phyloP scores from a whole-genome alignment of 1,139 yeast genomes.

The Yamadazyma songkhlaensis region DNA sequence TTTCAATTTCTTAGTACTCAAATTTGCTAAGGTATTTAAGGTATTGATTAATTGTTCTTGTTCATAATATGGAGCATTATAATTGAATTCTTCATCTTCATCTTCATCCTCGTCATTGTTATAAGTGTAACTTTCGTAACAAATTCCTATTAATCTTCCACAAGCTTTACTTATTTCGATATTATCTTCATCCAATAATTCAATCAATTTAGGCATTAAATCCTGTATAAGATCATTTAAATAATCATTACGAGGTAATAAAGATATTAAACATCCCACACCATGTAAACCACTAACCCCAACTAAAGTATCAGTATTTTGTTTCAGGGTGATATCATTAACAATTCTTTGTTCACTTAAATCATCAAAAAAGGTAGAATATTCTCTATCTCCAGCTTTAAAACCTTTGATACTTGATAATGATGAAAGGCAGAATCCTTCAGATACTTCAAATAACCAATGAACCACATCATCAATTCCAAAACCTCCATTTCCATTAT shows the following conservation, averaged over 20 bases:
- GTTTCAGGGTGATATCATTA: conserved; percentile 31
- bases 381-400: conserved; percentile 42
- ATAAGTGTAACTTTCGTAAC: conserved; percentile 58
- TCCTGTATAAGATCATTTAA: conserved; percentile 43
- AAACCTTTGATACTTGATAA: conserved; percentile 30
- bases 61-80: conserved; percentile 58
- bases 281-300: conserved; percentile 49
- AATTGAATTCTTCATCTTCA: conserved; percentile 41
- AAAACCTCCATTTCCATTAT: conserved; percentile 48
- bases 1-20: conserved; percentile 54
- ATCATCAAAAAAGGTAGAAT: conserved; percentile 40
- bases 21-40: conserved; percentile 46
- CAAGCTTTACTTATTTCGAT: conserved; percentile 49
- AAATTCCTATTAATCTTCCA: conserved; percentile 59
- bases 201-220: conserved; percentile 35
- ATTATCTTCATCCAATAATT: conserved; percentile 43
- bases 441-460: conserved; percentile 45
- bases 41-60: conserved; percentile 47
- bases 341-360: conserved; percentile 38
- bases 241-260: conserved; percentile 37
- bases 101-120: conserved; percentile 30
- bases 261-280: conserved; percentile 43
- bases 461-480: conserved; percentile 46
- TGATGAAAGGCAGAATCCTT: conserved; percentile 41
- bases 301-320: conserved; percentile 35